These are phyloP conservation scores for Breviolum minutum DNA, from an alignment of 73 alveolate species.

Conservation along the genomic window DNA sequence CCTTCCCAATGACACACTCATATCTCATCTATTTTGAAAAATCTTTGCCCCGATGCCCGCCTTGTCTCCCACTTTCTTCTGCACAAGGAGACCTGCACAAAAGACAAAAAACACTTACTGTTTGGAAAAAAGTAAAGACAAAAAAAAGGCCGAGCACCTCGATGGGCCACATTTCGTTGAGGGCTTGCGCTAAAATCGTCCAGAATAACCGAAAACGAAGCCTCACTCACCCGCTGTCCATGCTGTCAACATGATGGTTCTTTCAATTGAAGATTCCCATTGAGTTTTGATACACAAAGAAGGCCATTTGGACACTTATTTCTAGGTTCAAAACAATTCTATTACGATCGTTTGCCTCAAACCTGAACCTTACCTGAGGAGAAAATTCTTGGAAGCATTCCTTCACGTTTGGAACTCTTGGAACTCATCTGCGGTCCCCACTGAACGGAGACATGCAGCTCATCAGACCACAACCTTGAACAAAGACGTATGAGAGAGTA, in stretches of 20 bases:
- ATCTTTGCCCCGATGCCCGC: background rate
- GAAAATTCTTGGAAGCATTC: background rate
- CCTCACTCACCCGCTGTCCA: background rate
- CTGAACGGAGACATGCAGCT: background rate
- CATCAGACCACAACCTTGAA: conserved; percentile 36
- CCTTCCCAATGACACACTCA: background rate
- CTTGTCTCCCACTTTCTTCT: conserved; percentile 68
- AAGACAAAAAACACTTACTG: background rate
- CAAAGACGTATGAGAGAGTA: background rate
- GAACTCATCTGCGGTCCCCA: background rate
- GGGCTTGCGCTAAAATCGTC: conserved; percentile 59
- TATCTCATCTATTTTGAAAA: background rate
- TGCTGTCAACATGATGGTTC: background rate
- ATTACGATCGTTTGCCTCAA: no score
- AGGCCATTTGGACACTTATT: background rate
- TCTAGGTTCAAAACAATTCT: no score
- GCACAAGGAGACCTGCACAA: conserved; percentile 59
- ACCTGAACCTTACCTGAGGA: no score
- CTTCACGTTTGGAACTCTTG: background rate
- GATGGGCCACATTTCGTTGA: conserved; percentile 84
- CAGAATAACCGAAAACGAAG: conserved; percentile 78
- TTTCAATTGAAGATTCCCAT: background rate
- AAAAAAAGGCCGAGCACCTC: conserved; percentile 4
- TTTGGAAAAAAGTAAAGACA: background rate
- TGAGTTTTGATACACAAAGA: background rate